Base-by-base conservation (phyloP, 164 flowering plant species). In the Protea cynaroides region DNA sequence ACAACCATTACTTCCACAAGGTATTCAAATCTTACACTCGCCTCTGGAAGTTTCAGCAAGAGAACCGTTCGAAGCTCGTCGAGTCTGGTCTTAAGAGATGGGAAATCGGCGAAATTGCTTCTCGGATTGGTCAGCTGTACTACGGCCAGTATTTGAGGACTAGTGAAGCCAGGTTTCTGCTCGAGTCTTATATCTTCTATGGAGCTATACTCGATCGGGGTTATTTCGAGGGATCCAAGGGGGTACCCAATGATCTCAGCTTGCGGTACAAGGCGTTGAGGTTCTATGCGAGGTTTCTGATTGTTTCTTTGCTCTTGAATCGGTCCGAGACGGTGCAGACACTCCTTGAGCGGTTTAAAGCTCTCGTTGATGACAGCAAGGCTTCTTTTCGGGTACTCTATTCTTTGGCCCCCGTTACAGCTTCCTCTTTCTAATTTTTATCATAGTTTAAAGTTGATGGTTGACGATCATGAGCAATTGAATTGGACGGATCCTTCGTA, bases 51-150 rank as follows among this genome's bases (percentile, higher is more conserved):
- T 91, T 69, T 68, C 98, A 94, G 82, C 98, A 87, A 73, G 84
- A 83, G 80, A 72, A 88, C 65, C 78, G 98, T 61, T 25, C 70
- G 21, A 76, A 65, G 69, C 85, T 94, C 18, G 85, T 88, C 14
- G 84, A 74, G 58, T 68, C 89, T 29, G 98, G 98, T 5, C 76
- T 94, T 15, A 84, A 88, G 72, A 81, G 98, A 29, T 87, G 93
- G 93, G 97, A 94, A 55, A 94, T 94, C 64, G 98, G 98, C 12
- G 98, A 94, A 80, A 91, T 94, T 82, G 98, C 98, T 12, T 86
- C 93, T 56, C 83, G 98, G 69, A 94, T 94, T 76, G 98, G 95
- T 22, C 98, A 94, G 84, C 83, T 94, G 3, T 94, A 94, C 74
- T 94, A 79, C 73, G 81, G 78, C 14, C 97, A 91, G 89, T 94